Base-by-base conservation (phyloP, 495 filamentous ascomycete genomes). In the Podospora anserina region DNA sequence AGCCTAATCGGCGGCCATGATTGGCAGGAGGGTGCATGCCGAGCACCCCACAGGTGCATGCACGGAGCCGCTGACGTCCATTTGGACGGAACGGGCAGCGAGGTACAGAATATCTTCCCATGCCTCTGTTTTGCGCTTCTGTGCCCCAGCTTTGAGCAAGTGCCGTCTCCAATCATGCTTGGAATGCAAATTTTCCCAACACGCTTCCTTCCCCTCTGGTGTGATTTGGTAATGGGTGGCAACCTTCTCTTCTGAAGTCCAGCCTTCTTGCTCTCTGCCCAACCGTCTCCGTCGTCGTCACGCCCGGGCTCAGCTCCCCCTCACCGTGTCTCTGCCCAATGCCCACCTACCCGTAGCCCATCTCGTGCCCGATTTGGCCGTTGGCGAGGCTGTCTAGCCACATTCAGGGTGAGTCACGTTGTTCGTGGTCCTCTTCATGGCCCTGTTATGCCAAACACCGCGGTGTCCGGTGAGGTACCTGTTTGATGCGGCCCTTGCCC, bases 221-320 rank as follows among this genome's bases (percentile, higher is more conserved):
- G 75, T 77, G 75, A 77, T 77, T 77, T 77, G 75, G 75, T 73
- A 77, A 77, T 75, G 58, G 69, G 75, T 72, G 72, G 70, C 74
- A 66, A 73, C 39, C 49, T n/a, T 9, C 20, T 34, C 54, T n/a
- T 19, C 32, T 59, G 7, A 11, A 11, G 39, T 49, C 39, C 49
- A 39, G 28, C 56, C 55, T 58, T 73, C 67, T 73, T 70, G 71
- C 75, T 75, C 73, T 65, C 19, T 27, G 56, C 23, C 56, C 19
- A 58, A 27, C 56, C 56, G 18, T 20, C 19, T 4, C 20, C 56
- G 68, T 72, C 68, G 58, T 65, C 69, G 69, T 75, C 72, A 73
- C 70, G 39, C 39, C 39, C 39, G 39, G 39, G 39, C 39, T 58
- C 72, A 61, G 70, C 68, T 68, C 64, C 4, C 27, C 0, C 19